These are phyloP conservation scores for Macrocybe gigantea DNA, from an alignment of 768 basidiomycete genomes.

Conservation along the genomic window DNA sequence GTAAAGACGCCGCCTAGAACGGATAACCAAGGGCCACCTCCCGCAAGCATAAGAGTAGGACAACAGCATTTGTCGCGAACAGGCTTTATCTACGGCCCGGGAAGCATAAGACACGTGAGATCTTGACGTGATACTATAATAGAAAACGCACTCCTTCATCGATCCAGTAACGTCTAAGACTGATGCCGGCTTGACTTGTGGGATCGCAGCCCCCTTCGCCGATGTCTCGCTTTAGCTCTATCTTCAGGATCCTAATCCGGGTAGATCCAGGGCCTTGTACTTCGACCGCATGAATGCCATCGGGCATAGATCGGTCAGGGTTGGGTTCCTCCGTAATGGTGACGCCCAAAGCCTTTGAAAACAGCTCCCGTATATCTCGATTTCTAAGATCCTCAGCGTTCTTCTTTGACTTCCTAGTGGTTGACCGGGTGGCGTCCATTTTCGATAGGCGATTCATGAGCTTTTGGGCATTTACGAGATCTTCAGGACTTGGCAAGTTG, in stretches of 20 bases:
- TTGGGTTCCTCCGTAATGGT: not conserved
- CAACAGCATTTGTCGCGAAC: conserved; percentile 5
- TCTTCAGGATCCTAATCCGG: not conserved
- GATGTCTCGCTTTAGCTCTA: not conserved
- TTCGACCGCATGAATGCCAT: not conserved
- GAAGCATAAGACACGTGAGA: no score
- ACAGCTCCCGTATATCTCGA: not conserved
- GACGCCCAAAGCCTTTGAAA: not conserved
- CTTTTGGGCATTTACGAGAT: conserved; percentile 1
- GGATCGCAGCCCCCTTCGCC: not conserved
- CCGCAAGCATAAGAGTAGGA: conserved; percentile 9
- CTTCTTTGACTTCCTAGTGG: not conserved
- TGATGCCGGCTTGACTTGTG: not conserved
- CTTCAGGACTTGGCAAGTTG: conserved; percentile 7
- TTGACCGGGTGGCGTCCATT: conserved; percentile 3
- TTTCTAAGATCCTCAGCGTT: no score
- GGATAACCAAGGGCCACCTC: conserved; percentile 11
- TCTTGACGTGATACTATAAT: no score
- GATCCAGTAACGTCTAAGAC: not conserved
- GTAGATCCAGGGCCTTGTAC: not conserved
- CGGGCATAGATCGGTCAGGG: not conserved
- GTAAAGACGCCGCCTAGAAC: conserved; percentile 11
- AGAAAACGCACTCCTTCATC: not conserved
- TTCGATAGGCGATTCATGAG: conserved; percentile 11
- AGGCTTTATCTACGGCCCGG: no score